Conservation (phyloP, 179 eudicot genomes). For the Spergularia azorica region DNA sequence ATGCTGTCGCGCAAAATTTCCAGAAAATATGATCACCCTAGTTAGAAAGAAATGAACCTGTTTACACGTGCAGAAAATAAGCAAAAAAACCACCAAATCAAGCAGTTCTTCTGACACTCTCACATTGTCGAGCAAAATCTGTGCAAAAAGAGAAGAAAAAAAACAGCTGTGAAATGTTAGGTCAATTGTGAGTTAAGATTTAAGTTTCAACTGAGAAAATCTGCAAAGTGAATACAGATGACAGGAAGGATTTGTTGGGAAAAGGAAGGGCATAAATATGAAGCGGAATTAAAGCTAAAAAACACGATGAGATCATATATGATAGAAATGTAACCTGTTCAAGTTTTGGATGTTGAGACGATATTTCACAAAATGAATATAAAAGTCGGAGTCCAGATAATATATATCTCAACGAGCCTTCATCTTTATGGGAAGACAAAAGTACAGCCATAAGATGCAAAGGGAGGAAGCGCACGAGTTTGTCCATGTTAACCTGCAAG, state of each 20-base stretch:
- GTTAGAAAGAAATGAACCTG: slow-evolving; percentile 50
- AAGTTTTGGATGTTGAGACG: slow-evolving; percentile 76
- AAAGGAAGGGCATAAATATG: neutral
- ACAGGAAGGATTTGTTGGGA: neutral
- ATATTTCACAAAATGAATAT: slow-evolving; percentile 73
- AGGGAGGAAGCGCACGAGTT: slow-evolving; percentile 69
- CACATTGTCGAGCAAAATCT: slow-evolving; percentile 87
- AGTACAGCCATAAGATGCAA: slow-evolving; percentile 71
- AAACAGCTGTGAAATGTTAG: slow-evolving; percentile 23
- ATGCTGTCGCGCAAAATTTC: neutral
- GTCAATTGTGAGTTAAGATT: neutral
- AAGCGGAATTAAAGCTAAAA: neutral
- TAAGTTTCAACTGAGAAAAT: slow-evolving; percentile 4
- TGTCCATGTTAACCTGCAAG: slow-evolving; percentile 79
- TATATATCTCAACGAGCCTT: slow-evolving; percentile 58
- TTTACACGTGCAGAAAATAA: slow-evolving; percentile 49
- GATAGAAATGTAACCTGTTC: slow-evolving; percentile 61
- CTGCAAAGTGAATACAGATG: neutral
- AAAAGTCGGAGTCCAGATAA: slow-evolving; percentile 73
- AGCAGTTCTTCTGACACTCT: slow-evolving; percentile 77
- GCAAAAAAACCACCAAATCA: slow-evolving; percentile 75
- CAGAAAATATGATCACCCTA: neutral
- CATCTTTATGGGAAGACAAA: slow-evolving; percentile 59
- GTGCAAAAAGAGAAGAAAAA: slow-evolving; percentile 18
- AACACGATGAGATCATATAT: neutral